phyloP scores from a whole-genome alignment of 805 yeast species.

The Saccharomycopsis schoenii region DNA sequence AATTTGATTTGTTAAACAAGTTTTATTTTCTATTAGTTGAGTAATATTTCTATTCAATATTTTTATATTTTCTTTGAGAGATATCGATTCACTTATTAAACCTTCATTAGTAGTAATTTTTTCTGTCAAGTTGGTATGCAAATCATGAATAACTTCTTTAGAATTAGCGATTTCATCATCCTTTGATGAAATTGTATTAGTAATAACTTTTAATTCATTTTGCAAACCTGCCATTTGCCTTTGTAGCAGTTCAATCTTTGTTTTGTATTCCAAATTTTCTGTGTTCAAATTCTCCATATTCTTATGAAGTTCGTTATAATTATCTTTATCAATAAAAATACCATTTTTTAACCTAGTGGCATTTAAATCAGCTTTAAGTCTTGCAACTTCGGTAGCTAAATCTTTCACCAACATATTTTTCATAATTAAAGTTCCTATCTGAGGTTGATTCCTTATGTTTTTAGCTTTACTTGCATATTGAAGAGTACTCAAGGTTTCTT shows the following conservation, averaged over 20 bases:
- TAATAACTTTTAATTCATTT: slow-evolving; percentile 18
- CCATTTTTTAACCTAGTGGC: slow-evolving; percentile 61
- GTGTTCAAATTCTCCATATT: slow-evolving; percentile 41
- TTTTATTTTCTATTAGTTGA: slow-evolving; percentile 21
- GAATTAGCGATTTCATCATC: slow-evolving; percentile 20
- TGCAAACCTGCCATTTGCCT: slow-evolving; percentile 28
- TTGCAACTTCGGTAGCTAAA: slow-evolving; percentile 39
- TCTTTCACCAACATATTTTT: slow-evolving; percentile 44
- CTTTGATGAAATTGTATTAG: slow-evolving; percentile 18
- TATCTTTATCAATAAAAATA: slow-evolving; percentile 48
- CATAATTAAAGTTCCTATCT: slow-evolving; percentile 51
- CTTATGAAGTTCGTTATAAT: slow-evolving; percentile 42
- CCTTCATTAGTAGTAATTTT: slow-evolving; percentile 26
- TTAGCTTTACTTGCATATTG: slow-evolving; percentile 86
- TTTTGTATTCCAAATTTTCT: slow-evolving; percentile 37
- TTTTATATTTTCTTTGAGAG: slow-evolving; percentile 25
- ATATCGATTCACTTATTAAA: slow-evolving; percentile 26
- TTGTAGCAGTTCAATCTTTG: slow-evolving; percentile 32
- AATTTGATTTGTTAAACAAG: slow-evolving; percentile 19
- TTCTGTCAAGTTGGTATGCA: slow-evolving; percentile 25
- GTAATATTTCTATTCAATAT: slow-evolving; percentile 24
- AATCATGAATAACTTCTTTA: slow-evolving; percentile 21
- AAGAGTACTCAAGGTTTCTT: slow-evolving; percentile 75
- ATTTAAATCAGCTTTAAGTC: slow-evolving; percentile 43
- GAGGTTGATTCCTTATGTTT: slow-evolving; percentile 64